Base-by-base conservation (phyloP, 257 asterid species). In the Ligustrum vulgare region DNA sequence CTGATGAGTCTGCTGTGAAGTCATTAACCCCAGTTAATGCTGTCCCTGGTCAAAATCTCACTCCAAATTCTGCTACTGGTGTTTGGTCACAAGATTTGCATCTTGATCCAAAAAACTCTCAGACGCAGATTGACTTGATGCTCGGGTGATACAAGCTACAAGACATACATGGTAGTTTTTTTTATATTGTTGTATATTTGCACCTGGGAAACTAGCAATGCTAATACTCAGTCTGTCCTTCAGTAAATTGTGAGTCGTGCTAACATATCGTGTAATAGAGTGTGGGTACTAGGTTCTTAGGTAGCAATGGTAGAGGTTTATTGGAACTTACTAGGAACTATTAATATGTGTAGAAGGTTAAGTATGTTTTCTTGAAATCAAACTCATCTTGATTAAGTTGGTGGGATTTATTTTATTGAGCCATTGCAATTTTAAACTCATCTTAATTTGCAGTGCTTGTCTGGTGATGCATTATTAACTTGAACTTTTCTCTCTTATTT, bases 111-210 rank as follows among this genome's bases (percentile, higher is more conserved):
- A 87, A 90, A 81, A 87, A 82, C 33, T 76, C 94, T 71, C 96
- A 86, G 86, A 83, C 87, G 2, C 97, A 80, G 72, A 90, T 94
- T 67, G 98, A 94, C 88, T 88, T 94, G 76, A 90, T 84, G 78
- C 91, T 92, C 20, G 96, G 97, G 83, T 91, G 93, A 91, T 60
- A 25, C 43, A 45, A 69, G 71, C 78, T 77, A 80, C 91, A 69
- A 80, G 54, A 35, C 73, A 75, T 81, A 74, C 90, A 80, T 69
- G 85, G 69, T 79, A 79, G 80, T 67, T 80, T 86, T 70, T 70
- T 85, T 87, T 86, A 84, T 80, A 84, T 85, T 91, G 88, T 86
- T 88, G 94, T 87, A 88, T 22, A 23, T 60, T 60, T 60, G 33
- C 67, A 9, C 35, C n/a, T 8, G 34, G 18, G 67, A 22, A 60